Percentiles rank a stretch among this genome's conserved stretches.
Evolutionary conservation across 768 basidiomycete genomes (phyloP).

Genomic region (Serpula lacrymans): DNA sequence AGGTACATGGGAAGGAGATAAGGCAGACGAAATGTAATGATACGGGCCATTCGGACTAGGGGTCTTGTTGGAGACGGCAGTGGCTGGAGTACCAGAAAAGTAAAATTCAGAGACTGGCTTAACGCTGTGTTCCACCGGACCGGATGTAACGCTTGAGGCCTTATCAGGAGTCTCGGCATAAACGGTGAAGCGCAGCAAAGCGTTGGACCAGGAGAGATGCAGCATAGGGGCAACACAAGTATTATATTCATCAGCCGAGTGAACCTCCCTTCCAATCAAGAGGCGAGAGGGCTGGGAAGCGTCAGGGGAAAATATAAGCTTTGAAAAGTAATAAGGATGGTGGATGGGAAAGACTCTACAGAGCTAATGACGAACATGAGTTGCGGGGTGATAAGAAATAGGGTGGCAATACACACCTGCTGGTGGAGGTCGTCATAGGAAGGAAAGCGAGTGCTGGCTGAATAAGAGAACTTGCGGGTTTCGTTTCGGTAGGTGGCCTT

Average conservation of each 20-base stretch:
- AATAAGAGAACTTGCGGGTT: constrained; percentile 64
- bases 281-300: constrained; percentile 52
- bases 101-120: background rate
- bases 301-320: constrained; percentile 67
- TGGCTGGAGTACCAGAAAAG: background rate
- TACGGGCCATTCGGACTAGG: constrained; percentile 5
- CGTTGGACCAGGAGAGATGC: constrained; percentile 52
- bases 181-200: constrained; percentile 61
- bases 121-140: constrained; percentile 6
- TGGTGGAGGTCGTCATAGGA: constrained; percentile 55
- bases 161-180: constrained; percentile 48
- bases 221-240: constrained; percentile 46
- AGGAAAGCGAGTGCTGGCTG: constrained; percentile 52
- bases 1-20: constrained; percentile 21
- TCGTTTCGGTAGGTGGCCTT: constrained; percentile 75
- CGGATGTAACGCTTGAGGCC: constrained; percentile 15
- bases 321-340: constrained; percentile 58
- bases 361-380: no score
- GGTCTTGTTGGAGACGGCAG: constrained; percentile 1
- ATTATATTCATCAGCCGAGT: constrained; percentile 55
- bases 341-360: constrained; percentile 63
- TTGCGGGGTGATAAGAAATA: constrained; percentile 3
- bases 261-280: constrained; percentile 59
- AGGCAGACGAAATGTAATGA: background rate
- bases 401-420: constrained; percentile 45